Conservation (phyloP, 2,329 filamentous ascomycete genomes). For the Gliomastix tumulicola region DNA sequence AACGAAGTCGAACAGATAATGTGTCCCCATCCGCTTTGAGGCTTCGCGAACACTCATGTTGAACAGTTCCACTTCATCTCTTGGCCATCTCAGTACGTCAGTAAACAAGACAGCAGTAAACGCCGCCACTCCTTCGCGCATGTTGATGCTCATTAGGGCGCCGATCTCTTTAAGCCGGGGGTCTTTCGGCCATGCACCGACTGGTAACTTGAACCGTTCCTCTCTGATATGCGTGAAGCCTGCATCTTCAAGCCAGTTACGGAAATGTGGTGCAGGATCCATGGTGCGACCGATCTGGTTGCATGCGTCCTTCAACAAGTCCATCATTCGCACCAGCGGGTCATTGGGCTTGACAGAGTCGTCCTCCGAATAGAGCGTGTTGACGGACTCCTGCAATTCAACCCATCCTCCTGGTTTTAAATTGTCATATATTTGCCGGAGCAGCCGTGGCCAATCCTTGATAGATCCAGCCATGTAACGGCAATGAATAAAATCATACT, state of each 20-base stretch:
- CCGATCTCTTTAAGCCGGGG: constrained; percentile 30
- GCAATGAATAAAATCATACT: constrained; percentile 26
- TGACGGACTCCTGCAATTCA: constrained; percentile 34
- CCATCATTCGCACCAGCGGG: constrained; percentile 20
- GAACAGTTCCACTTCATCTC: constrained; percentile 35
- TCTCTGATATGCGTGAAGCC: constrained; percentile 28
- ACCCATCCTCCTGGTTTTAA: constrained; percentile 40
- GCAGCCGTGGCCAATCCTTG: constrained; percentile 17
- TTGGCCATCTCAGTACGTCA: constrained; percentile 27
- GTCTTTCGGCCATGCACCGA: constrained; percentile 30
- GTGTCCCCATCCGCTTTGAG: too few species aligned
- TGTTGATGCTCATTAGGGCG: constrained; percentile 26
- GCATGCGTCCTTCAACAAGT: constrained; percentile 13
- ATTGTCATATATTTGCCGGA: constrained; percentile 18
- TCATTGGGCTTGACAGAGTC: constrained; percentile 25
- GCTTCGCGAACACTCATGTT: constrained; percentile 10
- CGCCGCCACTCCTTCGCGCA: constrained; percentile 26
- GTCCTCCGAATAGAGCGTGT: constrained; percentile 28
- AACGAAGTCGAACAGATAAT: too few species aligned
- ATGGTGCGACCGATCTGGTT: constrained; percentile 18
- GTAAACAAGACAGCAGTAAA: constrained; percentile 27
- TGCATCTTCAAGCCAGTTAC: constrained; percentile 17
- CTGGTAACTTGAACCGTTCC: constrained; percentile 21
- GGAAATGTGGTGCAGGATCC: constrained; percentile 17
- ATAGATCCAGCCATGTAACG: constrained; percentile 25